Conservation (phyloP, 371 early-diverging fungal genomes). For the Blakeslea trispora region DNA sequence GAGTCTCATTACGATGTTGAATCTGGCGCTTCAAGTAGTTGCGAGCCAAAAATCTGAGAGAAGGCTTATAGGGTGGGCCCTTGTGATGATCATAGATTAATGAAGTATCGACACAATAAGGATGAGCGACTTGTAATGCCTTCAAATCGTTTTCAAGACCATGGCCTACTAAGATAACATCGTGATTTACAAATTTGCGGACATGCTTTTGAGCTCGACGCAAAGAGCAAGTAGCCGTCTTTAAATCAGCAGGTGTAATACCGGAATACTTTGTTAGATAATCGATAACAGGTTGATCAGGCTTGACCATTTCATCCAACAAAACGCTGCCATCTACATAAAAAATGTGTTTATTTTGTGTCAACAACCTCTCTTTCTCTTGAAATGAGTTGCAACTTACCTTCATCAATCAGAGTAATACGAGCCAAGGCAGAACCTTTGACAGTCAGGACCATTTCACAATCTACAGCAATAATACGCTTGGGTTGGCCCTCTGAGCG, state of each 20-base stretch:
- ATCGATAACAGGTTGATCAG: constrained; percentile 66
- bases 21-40: constrained; percentile 61
- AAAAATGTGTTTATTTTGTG: no score
- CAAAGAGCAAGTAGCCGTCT: constrained; percentile 53
- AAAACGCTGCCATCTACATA: constrained; percentile 45
- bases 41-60: constrained; percentile 61
- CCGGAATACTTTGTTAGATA: constrained; percentile 74
- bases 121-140: constrained; percentile 56
- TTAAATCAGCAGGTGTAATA: constrained; percentile 63
- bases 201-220: constrained; percentile 63
- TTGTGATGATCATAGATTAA: constrained; percentile 61
- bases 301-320: constrained; percentile 74
- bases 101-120: constrained; percentile 74
- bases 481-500: constrained; percentile 15
- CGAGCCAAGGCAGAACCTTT: constrained; percentile 74
- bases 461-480: constrained; percentile 70
- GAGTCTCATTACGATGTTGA: constrained; percentile 47
- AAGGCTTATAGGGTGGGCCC: constrained; percentile 61
- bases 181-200: constrained; percentile 49
- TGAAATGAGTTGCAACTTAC: constrained; percentile 21
- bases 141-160: constrained; percentile 46
- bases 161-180: constrained; percentile 62
- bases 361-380: no score
- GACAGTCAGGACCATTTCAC: constrained; percentile 82
- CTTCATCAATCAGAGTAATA: constrained; percentile 64